These are phyloP conservation scores for Rhipidocladum racemiflorum DNA, from an alignment of 176 grass and related monocot genomes.

Conservation along the genomic window DNA sequence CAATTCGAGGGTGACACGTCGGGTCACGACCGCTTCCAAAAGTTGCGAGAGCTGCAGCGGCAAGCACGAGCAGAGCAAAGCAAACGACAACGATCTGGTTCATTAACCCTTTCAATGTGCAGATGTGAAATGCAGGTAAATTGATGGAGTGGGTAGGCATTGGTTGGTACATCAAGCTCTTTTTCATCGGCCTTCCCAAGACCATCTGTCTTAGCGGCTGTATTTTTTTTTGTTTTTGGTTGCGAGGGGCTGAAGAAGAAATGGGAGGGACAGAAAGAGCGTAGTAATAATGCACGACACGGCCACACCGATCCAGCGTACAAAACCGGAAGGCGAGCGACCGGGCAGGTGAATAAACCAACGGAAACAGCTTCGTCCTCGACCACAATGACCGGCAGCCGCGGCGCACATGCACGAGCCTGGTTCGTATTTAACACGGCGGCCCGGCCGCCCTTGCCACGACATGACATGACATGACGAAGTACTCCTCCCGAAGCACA, in stretches of 20 bases:
- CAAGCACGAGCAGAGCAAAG: not conserved
- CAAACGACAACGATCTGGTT: not conserved
- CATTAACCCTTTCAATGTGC: not conserved
- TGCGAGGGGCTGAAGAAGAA: not conserved
- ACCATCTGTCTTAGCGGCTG: too few species aligned
- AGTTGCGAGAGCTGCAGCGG: not conserved
- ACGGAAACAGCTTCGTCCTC: not conserved
- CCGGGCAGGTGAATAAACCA: not conserved
- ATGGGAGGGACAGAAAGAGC: not conserved
- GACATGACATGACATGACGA: not conserved
- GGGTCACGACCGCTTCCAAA: not conserved
- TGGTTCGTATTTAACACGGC: not conserved
- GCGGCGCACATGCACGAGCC: not conserved
- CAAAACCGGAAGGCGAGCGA: not conserved
- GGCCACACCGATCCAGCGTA: not conserved
- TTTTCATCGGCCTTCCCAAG: too few species aligned
- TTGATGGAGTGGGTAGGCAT: not conserved
- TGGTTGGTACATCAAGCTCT: too few species aligned
- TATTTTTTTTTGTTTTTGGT: too few species aligned
- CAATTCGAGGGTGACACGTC: conserved; percentile 1
- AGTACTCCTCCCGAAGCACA: not conserved
- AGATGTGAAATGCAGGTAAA: not conserved
- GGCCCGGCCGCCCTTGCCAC: not conserved
- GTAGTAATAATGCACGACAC: not conserved
- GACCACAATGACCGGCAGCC: not conserved